Percentiles rank a stretch among this genome's conserved stretches.
Evolutionary conservation across 1,284 basidiomycete species (phyloP).

Genomic region (Calocybe gambosa): DNA sequence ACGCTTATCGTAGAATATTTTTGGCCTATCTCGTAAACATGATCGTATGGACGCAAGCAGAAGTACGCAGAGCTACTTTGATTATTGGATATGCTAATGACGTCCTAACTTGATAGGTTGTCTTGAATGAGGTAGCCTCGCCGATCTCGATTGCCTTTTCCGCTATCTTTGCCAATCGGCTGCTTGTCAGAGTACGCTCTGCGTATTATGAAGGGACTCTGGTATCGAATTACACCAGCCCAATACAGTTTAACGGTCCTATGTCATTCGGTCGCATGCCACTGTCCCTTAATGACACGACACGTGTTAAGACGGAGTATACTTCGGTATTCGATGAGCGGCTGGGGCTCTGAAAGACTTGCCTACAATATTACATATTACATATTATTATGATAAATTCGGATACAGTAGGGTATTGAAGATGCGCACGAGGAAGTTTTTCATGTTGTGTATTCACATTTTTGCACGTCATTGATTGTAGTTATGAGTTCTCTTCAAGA

Average conservation of each 20-base stretch:
- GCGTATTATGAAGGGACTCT: neutral
- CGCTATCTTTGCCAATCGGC: neutral
- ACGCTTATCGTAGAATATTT: neutral
- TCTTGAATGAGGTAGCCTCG: neutral
- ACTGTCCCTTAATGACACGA: neutral
- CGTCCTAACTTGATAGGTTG: neutral
- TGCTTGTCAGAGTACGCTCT: neutral
- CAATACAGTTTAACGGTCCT: neutral
- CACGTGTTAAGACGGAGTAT: neutral
- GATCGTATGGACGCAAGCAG: neutral
- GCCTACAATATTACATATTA: neutral
- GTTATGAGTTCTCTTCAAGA: no score
- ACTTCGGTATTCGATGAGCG: neutral
- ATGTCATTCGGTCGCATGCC: neutral
- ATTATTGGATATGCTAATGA: neutral
- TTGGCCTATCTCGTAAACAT: neutral
- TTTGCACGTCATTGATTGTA: neutral
- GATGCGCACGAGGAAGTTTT: neutral
- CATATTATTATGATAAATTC: neutral
- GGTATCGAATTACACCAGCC: neutral
- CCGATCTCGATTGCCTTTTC: neutral
- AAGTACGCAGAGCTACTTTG: neutral
- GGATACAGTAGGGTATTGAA: neutral
- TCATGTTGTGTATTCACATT: neutral
- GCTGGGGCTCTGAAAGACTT: neutral